These are phyloP conservation scores for Isatis tinctoria DNA, from an alignment of 345 rosid species.

Conservation along the genomic window DNA sequence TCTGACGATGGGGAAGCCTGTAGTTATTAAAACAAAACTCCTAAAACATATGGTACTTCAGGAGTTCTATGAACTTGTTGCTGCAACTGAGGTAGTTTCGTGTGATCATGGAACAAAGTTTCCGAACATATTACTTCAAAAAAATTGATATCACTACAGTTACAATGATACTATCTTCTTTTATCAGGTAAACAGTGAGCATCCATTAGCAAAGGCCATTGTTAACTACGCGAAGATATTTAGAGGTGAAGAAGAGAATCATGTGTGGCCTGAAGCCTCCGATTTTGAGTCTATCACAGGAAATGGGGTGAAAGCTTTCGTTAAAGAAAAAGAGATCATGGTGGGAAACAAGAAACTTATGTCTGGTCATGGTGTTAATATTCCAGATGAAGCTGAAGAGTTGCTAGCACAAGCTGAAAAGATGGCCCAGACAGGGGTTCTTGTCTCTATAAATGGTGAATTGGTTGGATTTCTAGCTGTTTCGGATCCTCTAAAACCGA, in stretches of 20 bases:
- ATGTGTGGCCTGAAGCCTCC: slow-evolving; percentile 71
- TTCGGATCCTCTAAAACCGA: slow-evolving; percentile 78
- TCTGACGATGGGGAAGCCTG: slow-evolving; percentile 87
- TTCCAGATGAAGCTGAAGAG: slow-evolving; percentile 62
- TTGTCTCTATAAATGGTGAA: slow-evolving; percentile 58
- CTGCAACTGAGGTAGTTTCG: slow-evolving; percentile 71
- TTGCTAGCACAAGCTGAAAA: slow-evolving; percentile 62
- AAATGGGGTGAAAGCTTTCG: slow-evolving; percentile 78
- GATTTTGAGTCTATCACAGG: slow-evolving; percentile 73
- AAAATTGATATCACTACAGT: background rate
- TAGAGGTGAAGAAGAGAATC: slow-evolving; percentile 69
- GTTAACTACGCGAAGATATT: slow-evolving; percentile 77
- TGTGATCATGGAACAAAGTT: background rate
- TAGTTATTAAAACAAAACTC: slow-evolving; percentile 68
- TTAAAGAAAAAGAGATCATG: slow-evolving; percentile 53
- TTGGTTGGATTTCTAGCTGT: slow-evolving; percentile 65
- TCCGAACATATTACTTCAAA: background rate
- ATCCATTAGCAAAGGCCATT: slow-evolving; percentile 84
- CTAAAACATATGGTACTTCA: slow-evolving; percentile 62
- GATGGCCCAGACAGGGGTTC: slow-evolving; percentile 77
- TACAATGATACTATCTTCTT: background rate
- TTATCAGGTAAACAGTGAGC: slow-evolving; percentile 77
- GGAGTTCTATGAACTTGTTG: slow-evolving; percentile 74
- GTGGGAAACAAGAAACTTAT: slow-evolving; percentile 84
- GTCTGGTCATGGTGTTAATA: slow-evolving; percentile 37